phyloP scores from a whole-genome alignment of 495 filamentous ascomycete species.

The Tetracladium setigerum region DNA sequence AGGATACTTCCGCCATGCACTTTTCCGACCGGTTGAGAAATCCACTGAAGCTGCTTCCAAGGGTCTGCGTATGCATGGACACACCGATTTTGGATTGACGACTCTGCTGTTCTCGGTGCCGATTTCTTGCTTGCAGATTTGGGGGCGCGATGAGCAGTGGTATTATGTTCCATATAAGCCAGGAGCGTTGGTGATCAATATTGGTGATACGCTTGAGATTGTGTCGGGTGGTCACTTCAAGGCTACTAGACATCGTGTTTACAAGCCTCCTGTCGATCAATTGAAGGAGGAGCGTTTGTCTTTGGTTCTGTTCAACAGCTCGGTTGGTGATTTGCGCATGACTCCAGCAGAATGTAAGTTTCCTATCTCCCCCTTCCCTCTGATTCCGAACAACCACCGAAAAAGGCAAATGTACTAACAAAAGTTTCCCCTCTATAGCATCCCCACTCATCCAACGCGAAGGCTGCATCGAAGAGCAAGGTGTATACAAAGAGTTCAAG shows the following conservation, averaged over 20 bases:
- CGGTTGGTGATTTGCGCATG: slow-evolving; percentile 31
- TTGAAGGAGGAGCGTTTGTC: slow-evolving; percentile 31
- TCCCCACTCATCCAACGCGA: slow-evolving; percentile 33
- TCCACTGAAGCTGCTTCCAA: slow-evolving; percentile 30
- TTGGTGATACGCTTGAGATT: slow-evolving; percentile 39
- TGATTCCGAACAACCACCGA: too few species aligned
- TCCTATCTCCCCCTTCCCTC: neutral
- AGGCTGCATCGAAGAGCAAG: slow-evolving; percentile 34
- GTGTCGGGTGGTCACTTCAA: slow-evolving; percentile 42
- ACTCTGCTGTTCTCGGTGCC: slow-evolving; percentile 38
- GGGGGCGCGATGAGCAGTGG: slow-evolving; percentile 34
- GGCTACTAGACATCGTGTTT: slow-evolving; percentile 37
- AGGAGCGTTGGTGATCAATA: slow-evolving; percentile 37
- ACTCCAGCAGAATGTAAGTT: slow-evolving; percentile 23
- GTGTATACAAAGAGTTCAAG: slow-evolving; percentile 34
- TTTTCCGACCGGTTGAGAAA: slow-evolving; percentile 34
- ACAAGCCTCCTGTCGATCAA: slow-evolving; percentile 35
- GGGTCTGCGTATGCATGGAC: slow-evolving; percentile 37
- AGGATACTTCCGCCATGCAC: slow-evolving; percentile 39
- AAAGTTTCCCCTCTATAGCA: slow-evolving; percentile 8
- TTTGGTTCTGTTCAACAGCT: slow-evolving; percentile 37
- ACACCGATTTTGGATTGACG: slow-evolving; percentile 37
- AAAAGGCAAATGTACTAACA: too few species aligned
- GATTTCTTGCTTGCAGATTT: slow-evolving; percentile 35
- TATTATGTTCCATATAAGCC: slow-evolving; percentile 37